These are phyloP conservation scores for Eucalyptus marginata DNA, from an alignment of 345 rosid genomes.

Conservation along the genomic window DNA sequence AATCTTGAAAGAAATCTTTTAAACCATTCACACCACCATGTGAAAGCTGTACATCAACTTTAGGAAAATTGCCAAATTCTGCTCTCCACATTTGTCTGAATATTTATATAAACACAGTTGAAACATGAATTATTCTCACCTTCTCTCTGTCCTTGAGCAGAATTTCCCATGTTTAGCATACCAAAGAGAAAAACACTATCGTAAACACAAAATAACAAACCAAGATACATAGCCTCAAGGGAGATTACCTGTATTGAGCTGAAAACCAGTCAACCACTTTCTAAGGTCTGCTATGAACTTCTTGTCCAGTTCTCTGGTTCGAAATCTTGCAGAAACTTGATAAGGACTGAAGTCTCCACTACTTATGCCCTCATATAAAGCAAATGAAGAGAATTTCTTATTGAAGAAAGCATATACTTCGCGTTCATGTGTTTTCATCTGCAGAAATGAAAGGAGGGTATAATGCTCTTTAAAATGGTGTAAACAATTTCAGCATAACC, in stretches of 20 bases:
- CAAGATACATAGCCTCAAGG: not conserved
- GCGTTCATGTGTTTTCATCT: constrained; percentile 31
- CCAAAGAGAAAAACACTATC: not conserved
- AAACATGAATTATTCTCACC: not conserved
- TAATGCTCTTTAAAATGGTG: not conserved
- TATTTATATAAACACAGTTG: not conserved
- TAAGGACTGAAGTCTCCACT: constrained; percentile 36
- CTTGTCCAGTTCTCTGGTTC: constrained; percentile 24
- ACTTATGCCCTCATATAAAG: constrained; percentile 34
- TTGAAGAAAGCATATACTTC: constrained; percentile 48
- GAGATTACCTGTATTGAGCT: constrained; percentile 26
- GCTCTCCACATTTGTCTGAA: not conserved
- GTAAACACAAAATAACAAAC: not conserved
- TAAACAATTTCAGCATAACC: not conserved
- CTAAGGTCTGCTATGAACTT: constrained; percentile 27
- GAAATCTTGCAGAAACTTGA: constrained; percentile 43
- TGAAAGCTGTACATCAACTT: not conserved
- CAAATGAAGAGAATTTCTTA: constrained; percentile 53
- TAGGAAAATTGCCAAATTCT: not conserved
- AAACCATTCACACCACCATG: not conserved
- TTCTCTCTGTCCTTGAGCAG: not conserved
- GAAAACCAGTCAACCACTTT: constrained; percentile 23
- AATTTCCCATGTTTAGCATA: not conserved
- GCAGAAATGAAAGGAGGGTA: not conserved
- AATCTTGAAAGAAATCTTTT: not conserved